Base-by-base conservation (phyloP, 179 eudicot genomes). In the Beta macrorhiza region DNA sequence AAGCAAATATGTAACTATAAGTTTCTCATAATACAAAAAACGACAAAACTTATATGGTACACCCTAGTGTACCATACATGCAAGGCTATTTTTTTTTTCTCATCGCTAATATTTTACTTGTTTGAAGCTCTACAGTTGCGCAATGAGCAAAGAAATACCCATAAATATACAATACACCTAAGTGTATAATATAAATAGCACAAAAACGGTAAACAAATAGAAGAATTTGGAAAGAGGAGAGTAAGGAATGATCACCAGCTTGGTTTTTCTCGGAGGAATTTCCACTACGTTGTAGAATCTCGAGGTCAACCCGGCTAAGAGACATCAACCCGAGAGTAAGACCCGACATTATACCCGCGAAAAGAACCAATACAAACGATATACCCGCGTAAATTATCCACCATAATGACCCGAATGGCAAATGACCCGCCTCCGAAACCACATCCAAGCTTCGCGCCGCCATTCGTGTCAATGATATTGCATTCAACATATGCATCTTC, bases 301-400 rank as follows among this genome's bases (percentile, higher is more conserved):
- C 91, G 55, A 88, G 88, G 61, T 88, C 90, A 51, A 88, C 88
- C 29, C 86, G 88, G 51, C 88, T 88, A 14, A 88, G 82, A 11
- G 90, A 88, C 90, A 86, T 88, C 70, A 87, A 78, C 5, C 90
- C 90, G 44, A 87, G 82, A n/a, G 90, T 87, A 17, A 87, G 74
- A 52, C 90, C 90, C 3, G 90, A 87, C 90, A 87, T 87, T 32
- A 88, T 87, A 47, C 91, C 91, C 37, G 89, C 91, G 47, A 88
- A 88, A 0, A 87, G 17, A 37, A 88, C 89, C 80, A 88, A 59
- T 0, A 85, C 7, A 64, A 51, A 75, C 1, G 85, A 88, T 5
- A 88, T 22, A 49, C 88, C 91, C 6, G 91, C 89, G 80, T 85
- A 85, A 22, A 83, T 83, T 64, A 83, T 59, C 84, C 86, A 88